Base-by-base conservation (phyloP, 2,329 filamentous ascomycete genomes). In the Tolypocladium ovalisporum region DNA sequence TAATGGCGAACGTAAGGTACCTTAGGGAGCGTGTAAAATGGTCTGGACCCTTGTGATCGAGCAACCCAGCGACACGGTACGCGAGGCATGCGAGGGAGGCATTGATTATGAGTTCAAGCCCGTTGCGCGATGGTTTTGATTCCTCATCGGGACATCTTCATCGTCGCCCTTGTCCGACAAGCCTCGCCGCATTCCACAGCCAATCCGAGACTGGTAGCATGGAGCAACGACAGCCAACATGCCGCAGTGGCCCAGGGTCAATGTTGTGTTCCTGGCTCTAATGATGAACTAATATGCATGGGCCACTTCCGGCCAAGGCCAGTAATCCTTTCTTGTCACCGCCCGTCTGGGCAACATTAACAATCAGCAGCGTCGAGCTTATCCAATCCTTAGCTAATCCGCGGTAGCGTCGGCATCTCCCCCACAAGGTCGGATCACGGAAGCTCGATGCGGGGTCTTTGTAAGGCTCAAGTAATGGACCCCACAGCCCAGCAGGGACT, bases 361-460 rank as follows among this genome's bases (percentile, higher is more conserved):
- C 19, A 51, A 51, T 51, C 47, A 34, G 9, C 10, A 12, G 19
- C 7, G 29, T 13, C 29, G 47, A 19, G 47, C 47, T 51, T 51
- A 51, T 34, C 47, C 47, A 51, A 51, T 27, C 47, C 22, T 51
- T 51, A 51, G 47, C 47, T 51, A 51, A 51, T 51, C 47, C 7
- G 7, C 44, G 29, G 47, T 9, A 32, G 29, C 47, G 9, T 34
- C 27, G 44, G 27, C 9, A n/a, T 29, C 27, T 10, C 3, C 15
- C 10, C 8, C 15, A 29, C 15, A 3, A 17, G 6, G 27, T 6
- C 5, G 27, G 44, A 56, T 22, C 49, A 56, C 17, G 13, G 52
- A 52, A 3, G n/a, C 52, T 54, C n/a, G 8, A 56, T 39, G 55
- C 55, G 37, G 35, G 55, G 55, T 42, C 34, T 39, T 56, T 56